Conservation (phyloP, 306 rosid genomes). For the Citrullus mucosospermus region DNA sequence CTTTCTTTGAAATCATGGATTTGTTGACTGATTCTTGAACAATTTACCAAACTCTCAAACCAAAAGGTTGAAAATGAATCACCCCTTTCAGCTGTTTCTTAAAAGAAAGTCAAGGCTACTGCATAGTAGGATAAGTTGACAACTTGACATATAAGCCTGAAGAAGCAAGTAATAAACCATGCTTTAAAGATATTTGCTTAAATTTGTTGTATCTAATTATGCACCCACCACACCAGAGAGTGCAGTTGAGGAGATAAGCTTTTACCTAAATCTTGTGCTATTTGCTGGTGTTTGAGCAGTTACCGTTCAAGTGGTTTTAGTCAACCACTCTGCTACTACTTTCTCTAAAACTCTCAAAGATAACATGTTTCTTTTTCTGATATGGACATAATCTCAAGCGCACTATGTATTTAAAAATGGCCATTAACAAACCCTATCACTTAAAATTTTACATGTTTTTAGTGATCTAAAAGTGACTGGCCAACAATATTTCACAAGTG, state of each 20-base stretch:
- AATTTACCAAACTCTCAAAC: neutral
- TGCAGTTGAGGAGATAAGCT: neutral
- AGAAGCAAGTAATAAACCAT: neutral
- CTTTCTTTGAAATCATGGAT: neutral
- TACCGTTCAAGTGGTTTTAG: conserved; percentile 6
- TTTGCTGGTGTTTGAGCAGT: neutral
- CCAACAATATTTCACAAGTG: neutral
- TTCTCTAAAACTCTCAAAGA: neutral
- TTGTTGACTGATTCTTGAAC: neutral
- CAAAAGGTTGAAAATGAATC: neutral
- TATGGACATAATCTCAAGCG: neutral
- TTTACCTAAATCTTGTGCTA: neutral
- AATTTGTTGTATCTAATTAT: neutral
- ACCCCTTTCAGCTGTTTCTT: neutral
- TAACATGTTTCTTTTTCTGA: neutral
- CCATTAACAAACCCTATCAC: neutral
- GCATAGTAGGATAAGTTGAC: neutral
- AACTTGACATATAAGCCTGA: neutral
- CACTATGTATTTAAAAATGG: neutral
- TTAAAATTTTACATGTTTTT: neutral
- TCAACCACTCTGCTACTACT: conserved; percentile 4
- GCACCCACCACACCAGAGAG: neutral
- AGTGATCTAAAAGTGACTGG: neutral
- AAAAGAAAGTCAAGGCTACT: neutral
- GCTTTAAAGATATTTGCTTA: neutral